Percentiles rank a stretch among this genome's conserved stretches.
phyloP scores from a whole-genome alignment of 306 rosid species.

The Ormosia semicastrata region DNA sequence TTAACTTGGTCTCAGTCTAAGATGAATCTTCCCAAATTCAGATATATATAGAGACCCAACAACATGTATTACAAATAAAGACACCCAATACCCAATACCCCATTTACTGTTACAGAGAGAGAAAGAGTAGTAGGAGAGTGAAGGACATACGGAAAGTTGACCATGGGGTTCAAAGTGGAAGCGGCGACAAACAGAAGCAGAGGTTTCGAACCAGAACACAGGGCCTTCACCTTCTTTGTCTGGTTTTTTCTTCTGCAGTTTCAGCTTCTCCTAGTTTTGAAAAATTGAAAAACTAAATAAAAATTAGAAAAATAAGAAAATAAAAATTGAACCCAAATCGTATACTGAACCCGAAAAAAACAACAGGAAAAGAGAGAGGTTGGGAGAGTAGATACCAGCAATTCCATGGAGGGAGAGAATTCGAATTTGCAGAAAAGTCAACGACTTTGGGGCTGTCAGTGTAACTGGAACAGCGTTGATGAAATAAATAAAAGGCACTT shows the following conservation, averaged over 20 bases:
- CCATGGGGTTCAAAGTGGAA: constrained; percentile 57
- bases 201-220: constrained; percentile 65
- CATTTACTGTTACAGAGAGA: neutral
- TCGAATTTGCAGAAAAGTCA: neutral
- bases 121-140: neutral
- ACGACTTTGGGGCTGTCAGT: neutral
- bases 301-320: neutral
- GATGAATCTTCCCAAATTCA: neutral
- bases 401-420: constrained; percentile 31
- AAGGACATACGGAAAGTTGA: constrained; percentile 61
- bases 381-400: constrained; percentile 28
- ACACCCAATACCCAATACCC: neutral
- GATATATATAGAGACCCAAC: neutral
- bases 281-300: too few species aligned
- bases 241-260: constrained; percentile 43
- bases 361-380: neutral
- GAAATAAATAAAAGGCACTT: neutral
- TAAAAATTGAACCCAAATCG: neutral
- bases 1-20: neutral
- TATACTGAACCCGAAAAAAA: neutral
- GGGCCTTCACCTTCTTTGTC: constrained; percentile 41
- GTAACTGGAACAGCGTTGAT: neutral
- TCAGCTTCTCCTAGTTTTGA: constrained; percentile 49
- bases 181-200: constrained; percentile 59
- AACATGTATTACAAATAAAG: neutral